phyloP scores from a whole-genome alignment of 495 filamentous ascomycete species.

The Cudoniella acicularis region DNA sequence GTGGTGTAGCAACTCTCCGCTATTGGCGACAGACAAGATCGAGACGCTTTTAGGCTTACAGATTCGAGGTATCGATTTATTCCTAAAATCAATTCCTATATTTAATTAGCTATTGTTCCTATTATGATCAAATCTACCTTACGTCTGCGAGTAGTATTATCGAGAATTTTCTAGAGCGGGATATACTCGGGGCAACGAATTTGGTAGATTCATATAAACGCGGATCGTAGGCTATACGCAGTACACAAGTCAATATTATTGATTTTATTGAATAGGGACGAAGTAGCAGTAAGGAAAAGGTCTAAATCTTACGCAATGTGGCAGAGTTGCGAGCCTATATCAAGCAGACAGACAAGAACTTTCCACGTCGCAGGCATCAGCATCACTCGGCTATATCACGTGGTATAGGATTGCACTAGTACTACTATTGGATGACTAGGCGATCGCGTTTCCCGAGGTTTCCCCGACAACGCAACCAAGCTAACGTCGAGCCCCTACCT shows the following conservation, averaged over 20 bases:
- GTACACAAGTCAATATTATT: conserved; percentile 10
- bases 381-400: too few species aligned
- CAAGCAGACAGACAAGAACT: conserved; percentile 20
- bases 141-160: neutral
- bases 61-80: conserved; percentile 1
- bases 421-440: too few species aligned
- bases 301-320: conserved; percentile 18
- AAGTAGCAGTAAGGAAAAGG: conserved; percentile 20
- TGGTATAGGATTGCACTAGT: too few species aligned
- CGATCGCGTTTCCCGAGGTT: too few species aligned
- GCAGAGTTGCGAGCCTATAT: conserved; percentile 23
- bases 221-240: conserved; percentile 10
- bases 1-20: neutral
- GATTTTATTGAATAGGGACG: conserved; percentile 25
- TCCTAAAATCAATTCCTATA: conserved; percentile 3
- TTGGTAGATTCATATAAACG: conserved; percentile 6
- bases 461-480: too few species aligned
- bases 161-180: conserved; percentile 1
- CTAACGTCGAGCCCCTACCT: too few species aligned
- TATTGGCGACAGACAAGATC: conserved; percentile 4
- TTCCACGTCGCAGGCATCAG: too few species aligned
- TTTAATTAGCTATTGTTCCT: conserved; percentile 3
- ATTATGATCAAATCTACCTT: conserved; percentile 1
- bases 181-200: conserved; percentile 1
- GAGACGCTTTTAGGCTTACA: neutral